Conservation (phyloP, 2,329 filamentous ascomycete species). For the Botrytis medusae region DNA sequence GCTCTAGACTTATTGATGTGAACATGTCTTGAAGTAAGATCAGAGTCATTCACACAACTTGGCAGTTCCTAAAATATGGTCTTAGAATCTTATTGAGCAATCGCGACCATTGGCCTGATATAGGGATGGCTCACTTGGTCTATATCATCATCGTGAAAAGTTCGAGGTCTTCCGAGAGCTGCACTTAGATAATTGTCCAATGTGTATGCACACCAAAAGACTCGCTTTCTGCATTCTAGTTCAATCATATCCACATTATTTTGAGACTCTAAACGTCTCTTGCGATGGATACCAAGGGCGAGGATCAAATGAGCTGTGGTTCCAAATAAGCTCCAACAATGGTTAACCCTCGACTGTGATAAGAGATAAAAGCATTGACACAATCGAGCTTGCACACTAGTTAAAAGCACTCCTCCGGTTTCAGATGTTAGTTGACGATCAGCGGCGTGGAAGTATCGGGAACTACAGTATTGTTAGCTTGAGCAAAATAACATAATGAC, state of each 20-base stretch:
- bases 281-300: slow-evolving; percentile 40
- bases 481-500: slow-evolving; percentile 24
- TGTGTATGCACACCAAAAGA: slow-evolving; percentile 65
- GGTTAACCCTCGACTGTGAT: slow-evolving; percentile 41
- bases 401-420: slow-evolving; percentile 39
- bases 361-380: slow-evolving; percentile 42
- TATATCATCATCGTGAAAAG: slow-evolving; percentile 65
- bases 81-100: neutral
- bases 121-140: slow-evolving; percentile 47
- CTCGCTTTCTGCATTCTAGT: slow-evolving; percentile 51
- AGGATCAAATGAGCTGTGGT: slow-evolving; percentile 40
- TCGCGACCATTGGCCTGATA: neutral
- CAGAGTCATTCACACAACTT: slow-evolving; percentile 52
- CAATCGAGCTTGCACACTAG: slow-evolving; percentile 45
- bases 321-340: slow-evolving; percentile 42
- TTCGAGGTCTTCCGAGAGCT: slow-evolving; percentile 58
- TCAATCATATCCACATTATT: slow-evolving; percentile 42
- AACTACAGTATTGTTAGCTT: slow-evolving; percentile 28
- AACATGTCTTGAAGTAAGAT: slow-evolving; percentile 42
- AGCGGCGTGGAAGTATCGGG: slow-evolving; percentile 34
- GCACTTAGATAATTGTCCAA: slow-evolving; percentile 65
- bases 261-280: slow-evolving; percentile 27
- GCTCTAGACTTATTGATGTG: slow-evolving; percentile 29
- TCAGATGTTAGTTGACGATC: slow-evolving; percentile 40
- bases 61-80: slow-evolving; percentile 47